A percentile compares a stretch with the other conserved stretches of the same genome.
Evolutionary conservation across 208 protist genomes (phyloP).

Genomic region (Leishmania tarentolae): DNA sequence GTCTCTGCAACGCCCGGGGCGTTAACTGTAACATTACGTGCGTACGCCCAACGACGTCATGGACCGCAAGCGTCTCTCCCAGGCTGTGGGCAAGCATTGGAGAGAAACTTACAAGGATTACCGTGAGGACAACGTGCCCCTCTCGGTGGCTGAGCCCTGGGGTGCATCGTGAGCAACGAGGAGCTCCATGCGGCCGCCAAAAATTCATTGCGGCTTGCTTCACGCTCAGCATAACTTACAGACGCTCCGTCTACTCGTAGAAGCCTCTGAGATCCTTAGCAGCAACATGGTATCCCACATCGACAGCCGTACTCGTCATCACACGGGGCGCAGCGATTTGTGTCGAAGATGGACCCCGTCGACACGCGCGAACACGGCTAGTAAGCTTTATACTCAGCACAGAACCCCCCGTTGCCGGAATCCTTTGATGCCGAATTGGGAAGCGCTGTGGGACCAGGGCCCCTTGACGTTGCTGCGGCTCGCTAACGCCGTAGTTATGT

Average conservation of each 20-base stretch:
- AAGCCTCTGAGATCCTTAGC: neutral
- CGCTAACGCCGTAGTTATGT: no score
- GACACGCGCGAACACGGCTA: neutral
- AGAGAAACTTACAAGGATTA: no score
- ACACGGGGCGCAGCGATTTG: neutral
- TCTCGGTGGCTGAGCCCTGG: no score
- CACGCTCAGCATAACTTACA: neutral
- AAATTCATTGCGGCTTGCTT: neutral
- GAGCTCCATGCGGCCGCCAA: no score
- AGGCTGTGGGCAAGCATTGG: neutral
- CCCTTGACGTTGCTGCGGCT: neutral
- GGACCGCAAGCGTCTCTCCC: neutral
- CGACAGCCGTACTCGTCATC: neutral
- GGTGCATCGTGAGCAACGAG: no score
- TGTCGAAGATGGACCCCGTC: neutral
- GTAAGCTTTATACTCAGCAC: neutral
- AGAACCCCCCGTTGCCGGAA: neutral
- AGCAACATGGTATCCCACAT: neutral
- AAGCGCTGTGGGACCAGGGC: neutral
- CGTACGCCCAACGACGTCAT: neutral
- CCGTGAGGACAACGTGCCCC: no score
- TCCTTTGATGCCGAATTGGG: neutral
- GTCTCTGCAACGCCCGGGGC: neutral
- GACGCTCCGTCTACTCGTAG: no score
- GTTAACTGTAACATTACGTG: neutral